Evolutionary conservation across 2,329 filamentous ascomycete genomes (phyloP), one percentile per base, ranked within the genome.

Genomic region (Thelonectria discophora): DNA sequence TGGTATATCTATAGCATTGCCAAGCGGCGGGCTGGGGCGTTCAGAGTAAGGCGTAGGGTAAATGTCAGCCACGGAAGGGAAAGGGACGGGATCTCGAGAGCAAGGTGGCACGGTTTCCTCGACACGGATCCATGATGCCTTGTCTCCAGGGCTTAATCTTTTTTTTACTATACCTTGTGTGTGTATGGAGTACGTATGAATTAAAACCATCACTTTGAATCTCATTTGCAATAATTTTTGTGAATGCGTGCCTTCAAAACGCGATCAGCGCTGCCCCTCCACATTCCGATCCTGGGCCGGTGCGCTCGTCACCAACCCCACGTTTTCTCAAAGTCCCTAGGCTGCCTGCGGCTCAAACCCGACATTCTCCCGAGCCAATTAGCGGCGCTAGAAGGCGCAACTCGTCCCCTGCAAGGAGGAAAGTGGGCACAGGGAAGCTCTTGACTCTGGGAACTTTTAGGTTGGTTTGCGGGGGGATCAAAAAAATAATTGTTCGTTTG

Each of bases 401-500:
- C 34, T 37, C 43, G 17, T 43, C 18, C 57, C 52, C 37, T 50
- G 45, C 50, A 55, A 55, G n/a, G n/a, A n/a, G n/a, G 51, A 21
- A 60, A 60, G 57, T 55, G 39, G 49, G 42, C 53, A 51, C 37
- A 46, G 56, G 58, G 53, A 56, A 50, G 54, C 54, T 57, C 54
- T 50, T 47, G 8, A 17, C 24, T 27, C 10, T 49, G 24, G 32
- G 32, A 34, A 39, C 54, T 49, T 62, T 54, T 55, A 52, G 53
- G 54, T 69, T 66, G 60, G 62, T 53, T 59, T 66, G 69, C 62
- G n/a, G n/a, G 69, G 65, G 58, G 54, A 55, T 43, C 66, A 45
- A 70, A 71, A 47, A 71, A 71, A 68, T 71, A 70, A 71, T 66
- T 71, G 63, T 71, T 70, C 62, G 43, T 12, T 56, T 37, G 32